Percentiles rank a stretch among this genome's conserved stretches.
Conservation (phyloP, 2,329 filamentous ascomycete species). For the Sclerotinia sclerotiorum region DNA sequence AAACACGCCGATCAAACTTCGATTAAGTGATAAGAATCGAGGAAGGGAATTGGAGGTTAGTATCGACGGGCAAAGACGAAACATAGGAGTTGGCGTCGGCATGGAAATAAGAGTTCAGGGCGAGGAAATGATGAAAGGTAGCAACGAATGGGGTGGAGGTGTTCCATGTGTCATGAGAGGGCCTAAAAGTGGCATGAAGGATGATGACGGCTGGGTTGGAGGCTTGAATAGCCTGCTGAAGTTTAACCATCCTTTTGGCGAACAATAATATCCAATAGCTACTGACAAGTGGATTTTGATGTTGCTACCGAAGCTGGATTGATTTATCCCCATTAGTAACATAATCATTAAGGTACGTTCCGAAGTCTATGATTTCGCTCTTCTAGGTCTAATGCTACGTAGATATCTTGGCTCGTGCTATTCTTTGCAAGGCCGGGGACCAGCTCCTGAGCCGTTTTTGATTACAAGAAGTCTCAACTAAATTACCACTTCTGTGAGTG, state of each 20-base stretch:
- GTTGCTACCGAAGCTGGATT: not conserved
- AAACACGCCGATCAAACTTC: constrained; percentile 78
- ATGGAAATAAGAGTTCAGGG: constrained; percentile 88
- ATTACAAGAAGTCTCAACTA: not conserved
- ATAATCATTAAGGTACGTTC: constrained; percentile 10
- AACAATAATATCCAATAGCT: constrained; percentile 42
- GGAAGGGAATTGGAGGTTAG: constrained; percentile 75
- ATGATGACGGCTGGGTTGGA: constrained; percentile 94
- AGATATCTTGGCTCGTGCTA: not conserved
- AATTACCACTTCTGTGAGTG: not conserved
- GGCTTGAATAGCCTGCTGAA: constrained; percentile 90
- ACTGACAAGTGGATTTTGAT: not conserved
- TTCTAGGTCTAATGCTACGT: not conserved
- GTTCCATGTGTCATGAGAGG: constrained; percentile 87
- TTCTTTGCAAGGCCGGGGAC: not conserved
- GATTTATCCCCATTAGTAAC: not conserved
- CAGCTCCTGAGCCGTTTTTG: not conserved
- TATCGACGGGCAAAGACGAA: constrained; percentile 70
- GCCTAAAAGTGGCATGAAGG: constrained; percentile 49
- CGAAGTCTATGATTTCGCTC: not conserved
- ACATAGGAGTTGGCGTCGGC: constrained; percentile 66
- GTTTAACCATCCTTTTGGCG: constrained; percentile 96
- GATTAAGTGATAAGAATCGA: constrained; percentile 77
- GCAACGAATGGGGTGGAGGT: constrained; percentile 64
- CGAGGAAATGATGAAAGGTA: constrained; percentile 64